Conservation (phyloP, 2,329 filamentous ascomycete genomes). For the Xylariaceae sp. region DNA sequence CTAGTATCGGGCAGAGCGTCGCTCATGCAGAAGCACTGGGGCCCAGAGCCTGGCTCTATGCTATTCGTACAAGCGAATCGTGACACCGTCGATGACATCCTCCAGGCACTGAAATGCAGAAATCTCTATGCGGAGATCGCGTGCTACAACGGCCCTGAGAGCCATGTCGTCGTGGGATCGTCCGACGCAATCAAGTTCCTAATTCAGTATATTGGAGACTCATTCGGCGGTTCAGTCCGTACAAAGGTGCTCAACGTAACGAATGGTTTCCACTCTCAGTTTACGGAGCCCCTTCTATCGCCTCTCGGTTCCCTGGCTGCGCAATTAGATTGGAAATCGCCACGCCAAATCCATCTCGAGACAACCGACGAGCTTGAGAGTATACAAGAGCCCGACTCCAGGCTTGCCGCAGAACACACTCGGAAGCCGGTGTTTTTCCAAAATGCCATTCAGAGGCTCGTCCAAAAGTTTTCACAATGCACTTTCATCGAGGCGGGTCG, state of each 20-base stretch:
- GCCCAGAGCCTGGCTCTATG: conserved; percentile 8
- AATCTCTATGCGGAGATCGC: conserved; percentile 11
- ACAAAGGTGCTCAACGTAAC: conserved; percentile 10
- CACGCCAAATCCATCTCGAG: conserved; percentile 5
- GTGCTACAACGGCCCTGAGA: conserved; percentile 12
- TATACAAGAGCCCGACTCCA: conserved; percentile 4
- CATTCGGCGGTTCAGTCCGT: conserved; percentile 1
- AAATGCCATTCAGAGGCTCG: conserved; percentile 13
- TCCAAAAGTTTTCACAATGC: conserved; percentile 1
- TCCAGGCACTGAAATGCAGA: background rate
- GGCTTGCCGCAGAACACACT: conserved; percentile 8
- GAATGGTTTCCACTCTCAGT: conserved; percentile 12
- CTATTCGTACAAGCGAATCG: conserved; percentile 6
- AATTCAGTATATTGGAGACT: background rate
- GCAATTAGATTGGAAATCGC: conserved; percentile 1
- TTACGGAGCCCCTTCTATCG: conserved; percentile 12
- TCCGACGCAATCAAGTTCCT: conserved; percentile 1
- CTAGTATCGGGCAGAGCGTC: conserved; percentile 30
- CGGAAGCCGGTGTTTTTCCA: conserved; percentile 14
- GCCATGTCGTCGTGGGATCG: conserved; percentile 9
- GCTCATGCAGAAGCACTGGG: conserved; percentile 18
- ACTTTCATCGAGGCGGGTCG: conserved; percentile 16
- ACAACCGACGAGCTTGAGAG: conserved; percentile 7
- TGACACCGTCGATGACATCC: background rate
- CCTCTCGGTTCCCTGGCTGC: conserved; percentile 1